Percentiles rank a stretch among this genome's conserved stretches.
phyloP scores from a whole-genome alignment of 83 land plant species.

The Picea abies region DNA sequence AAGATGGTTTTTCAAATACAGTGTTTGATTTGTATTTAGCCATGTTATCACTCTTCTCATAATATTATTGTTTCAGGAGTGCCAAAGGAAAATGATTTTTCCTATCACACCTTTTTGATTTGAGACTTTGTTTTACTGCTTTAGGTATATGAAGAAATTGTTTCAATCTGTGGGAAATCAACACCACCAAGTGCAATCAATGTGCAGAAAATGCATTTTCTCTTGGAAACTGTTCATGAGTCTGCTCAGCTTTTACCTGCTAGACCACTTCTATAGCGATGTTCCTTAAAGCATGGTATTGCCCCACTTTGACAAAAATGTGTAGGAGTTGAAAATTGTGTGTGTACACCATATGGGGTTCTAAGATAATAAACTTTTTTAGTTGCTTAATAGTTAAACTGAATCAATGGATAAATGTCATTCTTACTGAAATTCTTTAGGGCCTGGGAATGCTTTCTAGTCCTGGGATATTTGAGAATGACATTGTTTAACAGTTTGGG shows the following conservation, averaged over 20 bases:
- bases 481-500: not conserved
- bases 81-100: too few relatives aligned
- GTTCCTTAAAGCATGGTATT: conserved; percentile 58
- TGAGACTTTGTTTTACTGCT: not conserved
- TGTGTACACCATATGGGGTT: not conserved
- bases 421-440: not conserved
- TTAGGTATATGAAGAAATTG: conserved; percentile 61
- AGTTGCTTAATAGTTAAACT: not conserved
- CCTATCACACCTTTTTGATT: too few relatives aligned
- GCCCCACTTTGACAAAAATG: not conserved
- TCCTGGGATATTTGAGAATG: not conserved
- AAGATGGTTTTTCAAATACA: not conserved
- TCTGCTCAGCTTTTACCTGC: conserved; percentile 74
- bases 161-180: conserved; percentile 15
- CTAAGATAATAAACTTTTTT: not conserved
- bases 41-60: too few relatives aligned
- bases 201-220: conserved; percentile 39
- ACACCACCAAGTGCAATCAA: conserved; percentile 13
- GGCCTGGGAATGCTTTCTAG: not conserved
- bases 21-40: not conserved
- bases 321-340: not conserved
- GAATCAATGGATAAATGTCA: not conserved
- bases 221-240: conserved; percentile 67
- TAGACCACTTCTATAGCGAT: conserved; percentile 65
- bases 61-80: too few relatives aligned